These are phyloP conservation scores for Patellaria atrata DNA, from an alignment of 495 filamentous ascomycete genomes.

Conservation along the genomic window DNA sequence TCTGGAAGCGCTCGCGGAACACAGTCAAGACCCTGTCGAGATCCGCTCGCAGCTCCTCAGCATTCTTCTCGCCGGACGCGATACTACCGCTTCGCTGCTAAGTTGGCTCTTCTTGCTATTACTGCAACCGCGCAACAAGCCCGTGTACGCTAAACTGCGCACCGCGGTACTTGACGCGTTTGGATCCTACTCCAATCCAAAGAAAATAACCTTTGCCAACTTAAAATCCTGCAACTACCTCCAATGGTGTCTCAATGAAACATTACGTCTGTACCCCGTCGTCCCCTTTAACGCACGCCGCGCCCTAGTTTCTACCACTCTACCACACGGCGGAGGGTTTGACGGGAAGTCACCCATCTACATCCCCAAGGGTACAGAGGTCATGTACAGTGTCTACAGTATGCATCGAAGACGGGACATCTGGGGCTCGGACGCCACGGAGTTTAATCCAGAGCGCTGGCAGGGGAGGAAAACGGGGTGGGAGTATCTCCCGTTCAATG, in stretches of 20 bases:
- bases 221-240: constrained; percentile 20
- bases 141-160: constrained; percentile 11
- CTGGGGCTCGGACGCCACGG: constrained; percentile 23
- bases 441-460: constrained; percentile 24
- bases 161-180: constrained; percentile 10
- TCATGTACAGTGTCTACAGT: constrained; percentile 30
- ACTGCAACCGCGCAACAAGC: not conserved
- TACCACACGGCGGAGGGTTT: constrained; percentile 39
- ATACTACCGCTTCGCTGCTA: constrained; percentile 26
- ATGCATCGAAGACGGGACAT: constrained; percentile 27
- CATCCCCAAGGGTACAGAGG: constrained; percentile 27
- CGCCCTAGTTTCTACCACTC: constrained; percentile 30
- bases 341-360: constrained; percentile 35
- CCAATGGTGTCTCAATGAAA: constrained; percentile 14
- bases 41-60: constrained; percentile 68
- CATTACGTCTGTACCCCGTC: constrained; percentile 41
- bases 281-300: constrained; percentile 26
- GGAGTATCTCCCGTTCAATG: constrained; percentile 28
- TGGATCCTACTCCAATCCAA: constrained; percentile 9
- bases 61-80: constrained; percentile 48
- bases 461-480: constrained; percentile 16
- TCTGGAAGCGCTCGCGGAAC: constrained; percentile 60
- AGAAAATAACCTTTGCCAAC: constrained; percentile 14
- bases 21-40: constrained; percentile 56
- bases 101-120: constrained; percentile 16